Evolutionary conservation across 768 basidiomycete species (phyloP).

Genomic region (Calvatia gigantea): DNA sequence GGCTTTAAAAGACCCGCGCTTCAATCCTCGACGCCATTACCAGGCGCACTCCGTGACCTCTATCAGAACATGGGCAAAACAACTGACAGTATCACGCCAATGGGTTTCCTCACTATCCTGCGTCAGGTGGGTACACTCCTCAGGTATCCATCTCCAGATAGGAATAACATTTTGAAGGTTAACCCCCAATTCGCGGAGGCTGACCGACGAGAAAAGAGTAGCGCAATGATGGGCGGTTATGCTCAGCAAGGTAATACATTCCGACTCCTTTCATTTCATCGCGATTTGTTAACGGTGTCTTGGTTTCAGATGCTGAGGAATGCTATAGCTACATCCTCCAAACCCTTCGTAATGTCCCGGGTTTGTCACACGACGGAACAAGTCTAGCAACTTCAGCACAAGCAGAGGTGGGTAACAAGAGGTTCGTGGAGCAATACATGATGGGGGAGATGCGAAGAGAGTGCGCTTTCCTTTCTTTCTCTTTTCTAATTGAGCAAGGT

Average conservation of each 20-base stretch:
- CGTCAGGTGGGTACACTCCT: slow-evolving; percentile 40
- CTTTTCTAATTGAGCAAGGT: neutral
- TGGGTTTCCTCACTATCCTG: slow-evolving; percentile 62
- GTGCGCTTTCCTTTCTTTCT: slow-evolving; percentile 27
- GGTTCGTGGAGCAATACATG: slow-evolving; percentile 79
- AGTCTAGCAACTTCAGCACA: slow-evolving; percentile 21
- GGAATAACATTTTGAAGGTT: slow-evolving; percentile 29
- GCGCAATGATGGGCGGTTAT: slow-evolving; percentile 41
- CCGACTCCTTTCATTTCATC: slow-evolving; percentile 19
- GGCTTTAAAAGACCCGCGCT: slow-evolving; percentile 28
- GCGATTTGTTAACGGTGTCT: neutral
- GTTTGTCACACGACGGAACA: slow-evolving; percentile 32
- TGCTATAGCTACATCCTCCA: slow-evolving; percentile 78
- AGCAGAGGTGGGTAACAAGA: slow-evolving; percentile 34
- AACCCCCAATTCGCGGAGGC: slow-evolving; percentile 91
- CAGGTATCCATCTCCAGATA: neutral
- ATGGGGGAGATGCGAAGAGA: slow-evolving; percentile 74
- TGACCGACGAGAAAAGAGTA: slow-evolving; percentile 38
- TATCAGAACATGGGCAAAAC: slow-evolving; percentile 73
- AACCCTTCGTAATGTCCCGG: slow-evolving; percentile 69
- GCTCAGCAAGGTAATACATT: slow-evolving; percentile 71
- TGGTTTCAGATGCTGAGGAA: slow-evolving; percentile 77
- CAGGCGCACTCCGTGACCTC: slow-evolving; percentile 61
- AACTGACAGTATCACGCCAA: slow-evolving; percentile 71
- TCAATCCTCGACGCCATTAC: slow-evolving; percentile 37